Evolutionary conservation across 2,329 filamentous ascomycete species (phyloP).

Genomic region (Macrophomina phaseolina): DNA sequence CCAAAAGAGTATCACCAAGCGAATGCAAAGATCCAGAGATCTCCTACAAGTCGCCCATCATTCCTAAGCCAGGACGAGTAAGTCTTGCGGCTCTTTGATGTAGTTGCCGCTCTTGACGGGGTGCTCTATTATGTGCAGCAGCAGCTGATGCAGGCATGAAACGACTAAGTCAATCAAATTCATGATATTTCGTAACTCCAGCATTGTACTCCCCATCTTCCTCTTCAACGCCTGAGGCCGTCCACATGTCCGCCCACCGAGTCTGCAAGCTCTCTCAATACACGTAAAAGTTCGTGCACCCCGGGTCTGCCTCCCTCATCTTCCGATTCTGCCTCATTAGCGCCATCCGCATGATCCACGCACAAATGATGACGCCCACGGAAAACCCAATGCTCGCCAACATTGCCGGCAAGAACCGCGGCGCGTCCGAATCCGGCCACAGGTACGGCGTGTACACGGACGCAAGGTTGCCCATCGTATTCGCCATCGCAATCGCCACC

Average conservation of each 20-base stretch:
- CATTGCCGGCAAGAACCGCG: conserved; percentile 39
- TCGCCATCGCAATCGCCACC: conserved; percentile 50
- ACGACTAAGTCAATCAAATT: not conserved
- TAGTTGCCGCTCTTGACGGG: too few species aligned
- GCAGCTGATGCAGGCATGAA: too few species aligned
- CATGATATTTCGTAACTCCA: not conserved
- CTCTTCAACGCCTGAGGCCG: not conserved
- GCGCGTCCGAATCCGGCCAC: conserved; percentile 41
- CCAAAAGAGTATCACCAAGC: conserved; percentile 3
- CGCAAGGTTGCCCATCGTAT: conserved; percentile 46
- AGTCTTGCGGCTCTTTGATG: too few species aligned
- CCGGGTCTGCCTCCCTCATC: conserved; percentile 32
- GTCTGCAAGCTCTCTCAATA: not conserved
- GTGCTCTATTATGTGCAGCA: too few species aligned
- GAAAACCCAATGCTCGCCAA: conserved; percentile 41
- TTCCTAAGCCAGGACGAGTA: too few species aligned
- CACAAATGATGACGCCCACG: conserved; percentile 36
- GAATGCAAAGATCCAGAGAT: not conserved
- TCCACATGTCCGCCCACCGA: not conserved
- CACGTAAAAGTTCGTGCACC: conserved; percentile 2
- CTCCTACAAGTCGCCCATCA: too few species aligned
- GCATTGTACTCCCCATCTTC: not conserved
- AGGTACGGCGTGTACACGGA: conserved; percentile 46
- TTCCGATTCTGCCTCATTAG: conserved; percentile 41
- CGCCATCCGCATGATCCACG: conserved; percentile 41